Percentiles rank a stretch among this genome's conserved stretches.
phyloP scores from a whole-genome alignment of 2,329 filamentous ascomycete species.

The Alternaria arbusti region DNA sequence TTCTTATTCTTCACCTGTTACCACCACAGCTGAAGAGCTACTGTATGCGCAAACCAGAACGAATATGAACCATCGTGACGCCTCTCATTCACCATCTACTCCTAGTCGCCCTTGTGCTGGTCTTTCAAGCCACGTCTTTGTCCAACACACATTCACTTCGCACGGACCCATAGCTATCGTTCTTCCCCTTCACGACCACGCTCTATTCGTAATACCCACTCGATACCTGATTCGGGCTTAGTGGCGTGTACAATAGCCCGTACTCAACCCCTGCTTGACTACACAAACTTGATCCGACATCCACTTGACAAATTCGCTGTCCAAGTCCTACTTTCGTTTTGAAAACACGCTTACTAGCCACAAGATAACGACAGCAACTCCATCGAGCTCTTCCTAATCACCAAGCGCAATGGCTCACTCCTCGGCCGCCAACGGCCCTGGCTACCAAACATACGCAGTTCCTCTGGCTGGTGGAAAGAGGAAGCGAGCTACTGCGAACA shows the following conservation, averaged over 20 bases:
- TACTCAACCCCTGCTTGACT: neutral
- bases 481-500: neutral
- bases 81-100: neutral
- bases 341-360: neutral
- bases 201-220: neutral
- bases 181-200: neutral
- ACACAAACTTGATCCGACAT: neutral
- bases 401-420: neutral
- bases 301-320: neutral
- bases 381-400: neutral
- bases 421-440: neutral
- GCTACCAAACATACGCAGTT: neutral
- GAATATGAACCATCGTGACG: neutral
- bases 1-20: neutral
- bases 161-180: conserved; percentile 3
- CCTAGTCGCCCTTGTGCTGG: neutral
- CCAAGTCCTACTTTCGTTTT: neutral
- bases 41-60: neutral
- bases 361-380: neutral
- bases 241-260: neutral
- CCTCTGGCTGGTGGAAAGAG: neutral
- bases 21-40: neutral
- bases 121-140: conserved; percentile 6
- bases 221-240: neutral
- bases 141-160: neutral